Conservation (phyloP, 2,329 filamentous ascomycete genomes). For the Talaromyces piceae region DNA sequence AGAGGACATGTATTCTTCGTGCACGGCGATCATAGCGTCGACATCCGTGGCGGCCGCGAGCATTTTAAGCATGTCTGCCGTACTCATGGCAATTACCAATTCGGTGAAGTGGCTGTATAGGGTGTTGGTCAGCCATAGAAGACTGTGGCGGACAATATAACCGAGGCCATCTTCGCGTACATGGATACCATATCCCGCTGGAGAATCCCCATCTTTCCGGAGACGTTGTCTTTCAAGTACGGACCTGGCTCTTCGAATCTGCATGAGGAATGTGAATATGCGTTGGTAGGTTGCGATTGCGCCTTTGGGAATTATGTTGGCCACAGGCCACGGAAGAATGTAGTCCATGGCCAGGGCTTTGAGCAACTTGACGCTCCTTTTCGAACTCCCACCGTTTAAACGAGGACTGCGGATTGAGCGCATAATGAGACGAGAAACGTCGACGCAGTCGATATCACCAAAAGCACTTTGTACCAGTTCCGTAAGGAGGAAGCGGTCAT, state of each 20-base stretch:
- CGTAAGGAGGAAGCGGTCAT: slow-evolving; percentile 72
- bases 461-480: slow-evolving; percentile 70
- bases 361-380: slow-evolving; percentile 56
- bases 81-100: slow-evolving; percentile 60
- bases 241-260: slow-evolving; percentile 64
- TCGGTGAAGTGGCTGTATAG: slow-evolving; percentile 70
- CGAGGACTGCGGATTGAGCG: slow-evolving; percentile 38
- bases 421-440: slow-evolving; percentile 57
- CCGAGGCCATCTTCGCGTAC: slow-evolving; percentile 32
- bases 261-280: slow-evolving; percentile 68
- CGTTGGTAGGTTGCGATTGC: slow-evolving; percentile 61
- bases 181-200: slow-evolving; percentile 28
- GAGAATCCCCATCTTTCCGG: slow-evolving; percentile 24
- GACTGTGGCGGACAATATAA: slow-evolving; percentile 53
- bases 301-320: slow-evolving; percentile 64
- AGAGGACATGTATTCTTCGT: slow-evolving; percentile 55
- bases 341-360: slow-evolving; percentile 60
- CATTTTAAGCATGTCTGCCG: slow-evolving; percentile 47
- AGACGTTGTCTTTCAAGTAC: slow-evolving; percentile 51
- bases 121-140: slow-evolving; percentile 71
- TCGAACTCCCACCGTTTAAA: slow-evolving; percentile 40
- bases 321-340: slow-evolving; percentile 56
- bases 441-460: slow-evolving; percentile 43
- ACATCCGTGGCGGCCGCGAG: slow-evolving; percentile 62
- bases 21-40: slow-evolving; percentile 69